These are phyloP conservation scores for Jamesozyma piceae DNA, from an alignment of 805 yeast species.

Conservation along the genomic window DNA sequence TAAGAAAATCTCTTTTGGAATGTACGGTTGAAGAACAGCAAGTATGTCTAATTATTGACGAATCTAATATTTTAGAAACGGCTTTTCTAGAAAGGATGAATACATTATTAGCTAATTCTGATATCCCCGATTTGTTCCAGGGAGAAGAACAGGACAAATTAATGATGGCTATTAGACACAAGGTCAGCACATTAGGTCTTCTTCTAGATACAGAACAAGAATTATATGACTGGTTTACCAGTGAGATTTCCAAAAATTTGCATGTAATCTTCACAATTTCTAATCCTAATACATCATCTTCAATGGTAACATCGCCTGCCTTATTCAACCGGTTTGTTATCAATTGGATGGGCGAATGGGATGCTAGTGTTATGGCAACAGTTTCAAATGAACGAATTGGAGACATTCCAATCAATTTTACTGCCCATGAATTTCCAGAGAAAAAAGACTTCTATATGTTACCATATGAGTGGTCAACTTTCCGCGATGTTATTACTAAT, in stretches of 20 bases:
- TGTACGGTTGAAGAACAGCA: conserved; percentile 49
- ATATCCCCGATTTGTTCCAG: conserved; percentile 79
- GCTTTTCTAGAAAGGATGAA: conserved; percentile 87
- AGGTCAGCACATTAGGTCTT: conserved; percentile 50
- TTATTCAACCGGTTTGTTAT: conserved; percentile 81
- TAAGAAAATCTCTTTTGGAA: conserved; percentile 44
- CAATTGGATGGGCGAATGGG: conserved; percentile 87
- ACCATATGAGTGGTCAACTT: conserved; percentile 11
- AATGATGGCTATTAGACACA: conserved; percentile 46
- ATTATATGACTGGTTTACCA: conserved; percentile 62
- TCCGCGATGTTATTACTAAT: conserved; percentile 41
- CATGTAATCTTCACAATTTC: conserved; percentile 77
- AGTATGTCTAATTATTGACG: conserved; percentile 69
- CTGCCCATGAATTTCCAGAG: conserved; percentile 33
- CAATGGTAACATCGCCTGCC: conserved; percentile 71
- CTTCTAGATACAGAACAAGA: conserved; percentile 62
- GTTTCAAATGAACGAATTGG: conserved; percentile 39
- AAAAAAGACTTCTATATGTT: conserved; percentile 10
- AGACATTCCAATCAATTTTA: conserved; percentile 44
- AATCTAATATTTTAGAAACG: conserved; percentile 64
- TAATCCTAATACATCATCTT: conserved; percentile 33
- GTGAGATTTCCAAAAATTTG: conserved; percentile 56
- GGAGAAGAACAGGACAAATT: conserved; percentile 56
- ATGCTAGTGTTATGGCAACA: conserved; percentile 37
- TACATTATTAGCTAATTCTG: conserved; percentile 86